These are phyloP conservation scores for Xanthoparmelia taractica DNA, from an alignment of 495 filamentous ascomycete genomes.

Conservation along the genomic window DNA sequence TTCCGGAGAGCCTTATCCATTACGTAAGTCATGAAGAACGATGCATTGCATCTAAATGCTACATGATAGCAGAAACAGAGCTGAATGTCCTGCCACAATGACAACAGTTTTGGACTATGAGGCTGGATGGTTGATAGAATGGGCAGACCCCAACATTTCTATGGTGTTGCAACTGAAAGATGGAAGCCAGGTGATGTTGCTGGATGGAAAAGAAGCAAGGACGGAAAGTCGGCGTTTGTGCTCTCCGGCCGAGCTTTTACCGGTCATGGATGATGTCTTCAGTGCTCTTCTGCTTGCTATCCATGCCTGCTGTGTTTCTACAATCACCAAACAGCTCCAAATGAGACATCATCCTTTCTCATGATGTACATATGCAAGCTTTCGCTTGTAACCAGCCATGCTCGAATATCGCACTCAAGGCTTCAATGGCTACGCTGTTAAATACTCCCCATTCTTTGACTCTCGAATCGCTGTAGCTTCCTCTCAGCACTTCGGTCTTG, in stretches of 20 bases:
- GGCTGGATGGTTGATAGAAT: neutral
- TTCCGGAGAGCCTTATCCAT: neutral
- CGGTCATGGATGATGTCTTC: neutral
- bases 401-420: conserved; percentile 87
- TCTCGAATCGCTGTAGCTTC: conserved; percentile 80
- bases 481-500: conserved; percentile 88
- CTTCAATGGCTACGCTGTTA: conserved; percentile 89
- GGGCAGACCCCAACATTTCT: neutral
- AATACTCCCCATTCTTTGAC: conserved; percentile 98
- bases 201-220: neutral
- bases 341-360: neutral
- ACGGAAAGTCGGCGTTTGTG: neutral
- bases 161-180: neutral
- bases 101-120: neutral
- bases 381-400: conserved; percentile 42
- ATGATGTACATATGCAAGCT: neutral
- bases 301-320: neutral
- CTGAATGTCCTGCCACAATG: neutral
- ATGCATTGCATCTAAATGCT: neutral
- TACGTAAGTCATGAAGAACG: neutral
- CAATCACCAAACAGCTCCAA: neutral
- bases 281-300: neutral
- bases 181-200: neutral
- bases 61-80: neutral
- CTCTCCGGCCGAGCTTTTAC: neutral